phyloP scores from a whole-genome alignment of 371 early-diverging fungal species.

The Mucor racemosus region DNA sequence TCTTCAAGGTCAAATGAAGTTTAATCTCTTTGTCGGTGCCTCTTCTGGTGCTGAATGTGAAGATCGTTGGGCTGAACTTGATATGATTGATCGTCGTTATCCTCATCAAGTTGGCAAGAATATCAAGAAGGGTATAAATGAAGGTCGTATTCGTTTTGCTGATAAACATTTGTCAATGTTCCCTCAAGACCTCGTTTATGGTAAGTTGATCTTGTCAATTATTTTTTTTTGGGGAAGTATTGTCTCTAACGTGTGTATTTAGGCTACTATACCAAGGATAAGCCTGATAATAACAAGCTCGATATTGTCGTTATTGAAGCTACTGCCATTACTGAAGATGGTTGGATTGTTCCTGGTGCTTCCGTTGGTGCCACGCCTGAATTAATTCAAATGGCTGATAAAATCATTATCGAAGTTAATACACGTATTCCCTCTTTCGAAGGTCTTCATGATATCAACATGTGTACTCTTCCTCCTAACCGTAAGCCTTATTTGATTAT shows the following conservation, averaged over 20 bases:
- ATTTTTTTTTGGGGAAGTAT: no score
- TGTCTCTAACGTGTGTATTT: neutral
- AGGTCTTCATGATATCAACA: constrained; percentile 56
- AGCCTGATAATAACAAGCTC: constrained; percentile 44
- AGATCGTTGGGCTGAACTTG: constrained; percentile 52
- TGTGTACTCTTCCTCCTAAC: constrained; percentile 47
- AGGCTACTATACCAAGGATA: constrained; percentile 56
- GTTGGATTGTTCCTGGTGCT: constrained; percentile 59
- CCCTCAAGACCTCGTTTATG: constrained; percentile 57
- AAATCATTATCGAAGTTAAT: constrained; percentile 61
- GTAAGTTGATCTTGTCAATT: constrained; percentile 24
- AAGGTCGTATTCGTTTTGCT: constrained; percentile 59
- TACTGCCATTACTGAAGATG: constrained; percentile 61
- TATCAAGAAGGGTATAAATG: constrained; percentile 59
- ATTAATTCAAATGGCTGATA: constrained; percentile 56
- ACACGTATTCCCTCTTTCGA: constrained; percentile 59
- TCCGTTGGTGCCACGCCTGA: constrained; percentile 63
- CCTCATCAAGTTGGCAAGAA: constrained; percentile 62
- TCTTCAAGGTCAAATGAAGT: constrained; percentile 57
- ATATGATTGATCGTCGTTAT: constrained; percentile 62
- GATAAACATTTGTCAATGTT: constrained; percentile 65
- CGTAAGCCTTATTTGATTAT: constrained; percentile 57
- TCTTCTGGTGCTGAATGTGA: constrained; percentile 56
- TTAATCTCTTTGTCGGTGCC: constrained; percentile 60
- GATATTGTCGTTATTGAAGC: constrained; percentile 60